Percentiles rank a stretch among this genome's conserved stretches.
Evolutionary conservation across 2,329 filamentous ascomycete species (phyloP).

Genomic region (Myriosclerotinia scirpicola): DNA sequence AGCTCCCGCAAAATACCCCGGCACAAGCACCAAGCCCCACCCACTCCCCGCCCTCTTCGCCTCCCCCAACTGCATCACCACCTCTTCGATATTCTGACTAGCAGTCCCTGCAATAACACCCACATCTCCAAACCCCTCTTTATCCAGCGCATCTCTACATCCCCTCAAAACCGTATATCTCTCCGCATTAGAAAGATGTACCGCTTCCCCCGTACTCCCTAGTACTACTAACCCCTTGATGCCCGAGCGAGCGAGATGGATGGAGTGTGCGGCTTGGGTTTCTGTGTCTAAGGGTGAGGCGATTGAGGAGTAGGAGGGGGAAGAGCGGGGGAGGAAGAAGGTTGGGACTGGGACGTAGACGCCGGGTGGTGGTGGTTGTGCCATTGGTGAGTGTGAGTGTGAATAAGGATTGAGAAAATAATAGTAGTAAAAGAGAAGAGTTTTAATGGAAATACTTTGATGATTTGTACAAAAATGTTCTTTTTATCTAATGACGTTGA

Average conservation of each 20-base stretch:
- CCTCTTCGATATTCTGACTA: constrained; percentile 56
- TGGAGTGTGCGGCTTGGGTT: constrained; percentile 55
- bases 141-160: constrained; percentile 54
- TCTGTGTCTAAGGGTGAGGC: constrained; percentile 46
- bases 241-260: constrained; percentile 59
- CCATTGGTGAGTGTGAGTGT: constrained; percentile 25
- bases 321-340: constrained; percentile 50
- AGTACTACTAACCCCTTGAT: constrained; percentile 61
- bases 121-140: constrained; percentile 56
- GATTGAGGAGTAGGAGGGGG: constrained; percentile 34
- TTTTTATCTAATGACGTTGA: constrained; percentile 5
- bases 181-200: constrained; percentile 58
- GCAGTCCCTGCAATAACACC: constrained; percentile 61
- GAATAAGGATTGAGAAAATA: background rate
- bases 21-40: constrained; percentile 63
- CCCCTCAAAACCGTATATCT: constrained; percentile 54
- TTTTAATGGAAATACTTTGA: background rate
- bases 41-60: constrained; percentile 58
- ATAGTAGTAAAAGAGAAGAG: background rate
- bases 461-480: background rate
- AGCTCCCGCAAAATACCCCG: constrained; percentile 62
- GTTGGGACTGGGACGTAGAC: constrained; percentile 57
- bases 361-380: constrained; percentile 38
- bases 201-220: constrained; percentile 63
- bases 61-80: constrained; percentile 50